Percentiles rank a stretch among this genome's conserved stretches.
Conservation (phyloP, 495 filamentous ascomycete genomes). For the Penicillium nucicola region DNA sequence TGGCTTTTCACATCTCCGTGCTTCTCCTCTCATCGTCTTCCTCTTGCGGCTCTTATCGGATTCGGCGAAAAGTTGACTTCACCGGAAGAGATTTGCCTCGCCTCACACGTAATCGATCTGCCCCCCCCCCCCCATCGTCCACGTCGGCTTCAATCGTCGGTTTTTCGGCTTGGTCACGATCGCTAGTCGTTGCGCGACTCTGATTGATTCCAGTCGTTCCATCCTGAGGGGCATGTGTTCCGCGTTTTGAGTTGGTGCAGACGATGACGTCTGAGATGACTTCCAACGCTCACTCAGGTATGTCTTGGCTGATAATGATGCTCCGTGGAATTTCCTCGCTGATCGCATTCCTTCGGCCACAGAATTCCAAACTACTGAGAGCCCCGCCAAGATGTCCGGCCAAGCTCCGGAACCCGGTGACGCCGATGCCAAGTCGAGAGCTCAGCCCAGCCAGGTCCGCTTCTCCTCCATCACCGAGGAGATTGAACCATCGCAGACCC, state of each 20-base stretch:
- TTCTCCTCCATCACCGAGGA: slow-evolving; percentile 80
- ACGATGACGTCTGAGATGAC: slow-evolving; percentile 46
- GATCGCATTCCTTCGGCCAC: slow-evolving; percentile 13
- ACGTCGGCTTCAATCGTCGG: neutral
- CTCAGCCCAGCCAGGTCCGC: slow-evolving; percentile 57
- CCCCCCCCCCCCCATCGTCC: too few relatives aligned
- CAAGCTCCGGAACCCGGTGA: slow-evolving; percentile 26
- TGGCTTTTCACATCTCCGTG: slow-evolving; percentile 8
- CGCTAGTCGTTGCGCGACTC: neutral
- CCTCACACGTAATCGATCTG: slow-evolving; percentile 19
- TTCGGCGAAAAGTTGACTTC: slow-evolving; percentile 23
- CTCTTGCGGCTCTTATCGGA: slow-evolving; percentile 20
- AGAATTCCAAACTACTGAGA: slow-evolving; percentile 22
- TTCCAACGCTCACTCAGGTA: slow-evolving; percentile 31
- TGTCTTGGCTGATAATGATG: slow-evolving; percentile 19
- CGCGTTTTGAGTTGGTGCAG: slow-evolving; percentile 27
- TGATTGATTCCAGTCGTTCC: neutral
- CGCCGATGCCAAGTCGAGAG: slow-evolving; percentile 32
- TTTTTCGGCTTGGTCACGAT: neutral
- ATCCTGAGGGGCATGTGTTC: slow-evolving; percentile 38
- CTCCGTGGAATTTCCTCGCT: slow-evolving; percentile 3
- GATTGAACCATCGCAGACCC: slow-evolving; percentile 53
- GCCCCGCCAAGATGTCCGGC: slow-evolving; percentile 25
- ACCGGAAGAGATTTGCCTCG: slow-evolving; percentile 27
- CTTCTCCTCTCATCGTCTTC: neutral